Evolutionary conservation across 2,329 filamentous ascomycete species (phyloP), one percentile per base, ranked within the genome.

Genomic region (Fusarium metavorans): DNA sequence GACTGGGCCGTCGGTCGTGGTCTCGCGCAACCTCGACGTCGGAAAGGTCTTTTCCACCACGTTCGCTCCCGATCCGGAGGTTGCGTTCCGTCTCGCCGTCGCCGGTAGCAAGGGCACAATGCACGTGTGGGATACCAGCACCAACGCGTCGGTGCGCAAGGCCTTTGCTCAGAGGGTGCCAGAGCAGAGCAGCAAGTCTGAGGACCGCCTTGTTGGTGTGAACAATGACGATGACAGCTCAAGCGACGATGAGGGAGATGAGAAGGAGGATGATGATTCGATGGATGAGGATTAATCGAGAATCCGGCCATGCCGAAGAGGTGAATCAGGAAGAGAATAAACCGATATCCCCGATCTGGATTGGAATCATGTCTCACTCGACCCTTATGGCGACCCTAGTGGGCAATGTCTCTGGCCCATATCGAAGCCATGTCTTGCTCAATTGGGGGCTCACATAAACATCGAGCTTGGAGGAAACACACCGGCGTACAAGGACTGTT

Each of bases 51-150:
- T 99, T 84, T 94, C 94, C 13, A 93, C 95, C 3, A 90, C 89
- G 8, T 99, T 98, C 82, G 97, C 94, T 5, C 96, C 97, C 1
- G 97, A 99, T 81, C 84, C 92, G 37, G 94, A 97, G 83, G 95
- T 98, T 11, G 94, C 94, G 27, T 99, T 98, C 88, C 90, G 97
- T 64, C 88, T 99, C 52, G 94, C 95, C 3, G 95, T 99, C 20
- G 97, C 96, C 8, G 97, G 97, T 65, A 98, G 95, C 87, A 97
- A 97, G 86, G 97, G 97, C 54, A 90, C 91, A 39, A 92, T 98
- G 80, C 94, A 97, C 82, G 92, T 99, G 63, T 99, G 97, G 97
- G 96, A 98, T 83, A 98, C 97, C 25, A 91, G 94, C 82, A 99
- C 97, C 67, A 99, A 99, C 82, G 91, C 90, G 16, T 93, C 93